Base-by-base conservation (phyloP, 1,139 yeast species). In the Petasospora fabianii region DNA sequence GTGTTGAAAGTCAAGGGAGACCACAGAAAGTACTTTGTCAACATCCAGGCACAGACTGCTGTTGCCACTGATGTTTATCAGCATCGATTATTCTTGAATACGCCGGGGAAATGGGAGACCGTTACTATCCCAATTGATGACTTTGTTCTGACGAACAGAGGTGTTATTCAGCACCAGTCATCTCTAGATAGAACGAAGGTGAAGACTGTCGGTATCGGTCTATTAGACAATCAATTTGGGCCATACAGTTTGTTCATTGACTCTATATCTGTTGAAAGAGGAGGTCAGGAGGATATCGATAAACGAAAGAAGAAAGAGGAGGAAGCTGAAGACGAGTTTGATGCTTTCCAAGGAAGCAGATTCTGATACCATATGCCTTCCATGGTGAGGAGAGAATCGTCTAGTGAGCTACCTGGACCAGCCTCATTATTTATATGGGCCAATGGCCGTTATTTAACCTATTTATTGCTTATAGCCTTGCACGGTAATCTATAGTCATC, bases 31-130 rank as follows among this genome's bases (percentile, higher is more conserved):
- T 86, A 84, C 60, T 74, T 84, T 60, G 80, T 86, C 39, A 86
- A 86, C 54, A 71, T 86, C 38, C 95, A 86, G 61, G 83, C 92
- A 2, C 86, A 84, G 51, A 77, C 87, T 8, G 84, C 92, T 16
- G 71, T 82, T 47, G 75, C 80, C 6, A 83, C 94, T 2, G 95
- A 86, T 60, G 67, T 86, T 47, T 86, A 79, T 59, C 96, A 86
- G 61, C 95, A 86, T 60, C 65, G 95, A 30, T 68, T 86, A 48
- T 86, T 84, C 53, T 67, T 85, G 45, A 76, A 79, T 50, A 73
- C 70, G 28, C 88, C 90, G 1, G 90, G 90, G 3, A 71, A 77
- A 48, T 86, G 95, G 95, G 95, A 86, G 56, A 82, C 87, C 1
- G 87, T 85, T 26, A 76, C 80, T 27, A 79, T 85, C 28, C 88